phyloP scores from a whole-genome alignment of 352 stramenopile species.

The Peronospora farinosa region DNA sequence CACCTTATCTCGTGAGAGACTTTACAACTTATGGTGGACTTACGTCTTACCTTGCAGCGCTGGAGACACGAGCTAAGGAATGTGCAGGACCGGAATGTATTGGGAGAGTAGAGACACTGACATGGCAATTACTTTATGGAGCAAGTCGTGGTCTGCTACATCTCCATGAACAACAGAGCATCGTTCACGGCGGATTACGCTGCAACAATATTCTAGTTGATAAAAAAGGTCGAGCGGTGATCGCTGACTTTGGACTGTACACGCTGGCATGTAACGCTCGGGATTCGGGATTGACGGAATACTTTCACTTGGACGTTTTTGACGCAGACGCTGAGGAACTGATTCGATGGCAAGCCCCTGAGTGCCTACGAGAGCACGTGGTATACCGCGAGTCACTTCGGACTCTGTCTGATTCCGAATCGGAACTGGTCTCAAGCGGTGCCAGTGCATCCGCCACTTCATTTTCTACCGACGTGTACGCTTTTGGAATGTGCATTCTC shows the following conservation, averaged over 20 bases:
- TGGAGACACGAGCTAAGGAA: slow-evolving; percentile 35
- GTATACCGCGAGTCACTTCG: slow-evolving; percentile 27
- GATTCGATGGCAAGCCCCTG: slow-evolving; percentile 61
- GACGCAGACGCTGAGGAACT: slow-evolving; percentile 41
- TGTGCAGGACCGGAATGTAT: slow-evolving; percentile 21
- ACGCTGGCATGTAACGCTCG: slow-evolving; percentile 30
- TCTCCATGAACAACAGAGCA: slow-evolving; percentile 48
- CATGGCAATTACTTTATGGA: slow-evolving; percentile 53
- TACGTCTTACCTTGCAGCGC: slow-evolving; percentile 39
- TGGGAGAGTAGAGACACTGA: slow-evolving; percentile 36
- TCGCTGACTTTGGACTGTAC: slow-evolving; percentile 56
- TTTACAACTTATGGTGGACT: slow-evolving; percentile 55
- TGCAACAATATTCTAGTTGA: slow-evolving; percentile 70
- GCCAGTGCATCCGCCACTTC: slow-evolving; percentile 24
- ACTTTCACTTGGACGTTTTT: slow-evolving; percentile 26
- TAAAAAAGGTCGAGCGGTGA: slow-evolving; percentile 52
- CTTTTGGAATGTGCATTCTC: slow-evolving; percentile 77
- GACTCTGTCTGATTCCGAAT: slow-evolving; percentile 17
- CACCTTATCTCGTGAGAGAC: slow-evolving; percentile 53
- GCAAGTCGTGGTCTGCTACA: slow-evolving; percentile 54
- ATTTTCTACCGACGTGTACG: slow-evolving; percentile 57
- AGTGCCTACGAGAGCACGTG: slow-evolving; percentile 42
- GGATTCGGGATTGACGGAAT: slow-evolving; percentile 32
- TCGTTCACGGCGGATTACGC: slow-evolving; percentile 52
- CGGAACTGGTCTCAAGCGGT: slow-evolving; percentile 9